These are phyloP conservation scores for Rhodamnia argentea DNA, from an alignment of 345 rosid species.

Conservation along the genomic window DNA sequence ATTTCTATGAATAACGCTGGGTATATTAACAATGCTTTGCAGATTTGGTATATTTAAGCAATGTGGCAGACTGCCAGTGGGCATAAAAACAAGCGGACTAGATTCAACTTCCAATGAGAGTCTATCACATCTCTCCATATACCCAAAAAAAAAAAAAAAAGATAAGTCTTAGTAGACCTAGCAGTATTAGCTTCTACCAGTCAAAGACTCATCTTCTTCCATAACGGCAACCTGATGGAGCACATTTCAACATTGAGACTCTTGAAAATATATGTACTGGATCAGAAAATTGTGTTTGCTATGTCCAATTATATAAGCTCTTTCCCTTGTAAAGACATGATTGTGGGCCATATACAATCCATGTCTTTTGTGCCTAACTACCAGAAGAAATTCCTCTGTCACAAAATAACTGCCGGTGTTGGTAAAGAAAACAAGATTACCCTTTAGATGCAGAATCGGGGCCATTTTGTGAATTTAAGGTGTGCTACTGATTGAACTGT, in stretches of 20 bases:
- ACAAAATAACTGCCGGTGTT: background rate
- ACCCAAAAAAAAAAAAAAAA: background rate
- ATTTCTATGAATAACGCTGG: background rate
- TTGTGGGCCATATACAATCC: background rate
- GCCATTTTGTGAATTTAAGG: conserved; percentile 11
- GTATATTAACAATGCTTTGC: background rate
- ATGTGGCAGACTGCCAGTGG: background rate
- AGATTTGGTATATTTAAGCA: background rate
- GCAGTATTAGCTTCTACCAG: background rate
- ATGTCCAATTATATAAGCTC: background rate
- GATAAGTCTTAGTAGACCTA: background rate
- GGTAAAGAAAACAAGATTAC: background rate
- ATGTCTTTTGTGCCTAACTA: background rate
- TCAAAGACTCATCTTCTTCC: background rate
- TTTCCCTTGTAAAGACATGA: background rate
- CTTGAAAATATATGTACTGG: background rate
- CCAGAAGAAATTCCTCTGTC: background rate
- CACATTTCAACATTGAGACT: background rate
- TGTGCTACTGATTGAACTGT: conserved; percentile 6
- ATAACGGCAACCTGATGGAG: background rate
- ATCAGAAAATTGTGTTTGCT: background rate
- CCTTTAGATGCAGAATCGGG: conserved; percentile 8
- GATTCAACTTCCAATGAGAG: background rate
- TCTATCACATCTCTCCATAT: background rate
- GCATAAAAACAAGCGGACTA: background rate